Evolutionary conservation across 192 early-diverging fungal species (phyloP).

Genomic region (Linnemannia elongata): DNA sequence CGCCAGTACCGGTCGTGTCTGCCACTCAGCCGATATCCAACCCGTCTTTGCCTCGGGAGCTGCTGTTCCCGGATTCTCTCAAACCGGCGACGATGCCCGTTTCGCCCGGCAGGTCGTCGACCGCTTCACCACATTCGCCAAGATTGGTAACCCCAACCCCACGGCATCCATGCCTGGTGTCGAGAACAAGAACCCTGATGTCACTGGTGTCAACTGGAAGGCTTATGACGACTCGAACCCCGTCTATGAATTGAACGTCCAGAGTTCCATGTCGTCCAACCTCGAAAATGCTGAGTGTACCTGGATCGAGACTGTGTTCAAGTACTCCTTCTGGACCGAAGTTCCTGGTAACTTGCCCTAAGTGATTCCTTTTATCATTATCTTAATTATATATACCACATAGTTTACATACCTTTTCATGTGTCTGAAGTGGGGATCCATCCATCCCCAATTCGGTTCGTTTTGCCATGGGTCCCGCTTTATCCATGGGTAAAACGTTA

Average conservation of each 20-base stretch:
- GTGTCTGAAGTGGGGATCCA: too few relatives aligned
- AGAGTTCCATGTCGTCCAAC: conserved; percentile 24
- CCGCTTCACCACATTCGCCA: conserved; percentile 54
- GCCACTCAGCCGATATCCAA: conserved; percentile 47
- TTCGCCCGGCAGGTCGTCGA: conserved; percentile 53
- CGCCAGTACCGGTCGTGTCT: conserved; percentile 19
- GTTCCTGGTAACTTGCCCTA: conserved; percentile 30
- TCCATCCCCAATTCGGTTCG: too few relatives aligned
- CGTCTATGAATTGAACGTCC: conserved; percentile 15
- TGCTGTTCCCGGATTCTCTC: neutral
- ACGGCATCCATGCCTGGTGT: neutral
- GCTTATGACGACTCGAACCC: conserved; percentile 29
- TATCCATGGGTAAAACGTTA: too few relatives aligned
- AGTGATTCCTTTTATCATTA: neutral
- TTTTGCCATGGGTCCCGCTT: too few relatives aligned
- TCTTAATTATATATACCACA: neutral
- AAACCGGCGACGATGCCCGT: conserved; percentile 53
- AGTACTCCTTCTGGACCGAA: conserved; percentile 33
- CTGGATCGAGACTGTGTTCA: conserved; percentile 27
- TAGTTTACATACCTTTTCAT: neutral
- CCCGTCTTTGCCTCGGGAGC: conserved; percentile 38
- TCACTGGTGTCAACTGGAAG: conserved; percentile 29
- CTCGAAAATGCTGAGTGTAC: conserved; percentile 24
- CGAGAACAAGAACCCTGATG: conserved; percentile 27
- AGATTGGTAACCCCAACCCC: conserved; percentile 58